Conservation (phyloP, 768 basidiomycete genomes). For the Aureoboletus auriporus region DNA sequence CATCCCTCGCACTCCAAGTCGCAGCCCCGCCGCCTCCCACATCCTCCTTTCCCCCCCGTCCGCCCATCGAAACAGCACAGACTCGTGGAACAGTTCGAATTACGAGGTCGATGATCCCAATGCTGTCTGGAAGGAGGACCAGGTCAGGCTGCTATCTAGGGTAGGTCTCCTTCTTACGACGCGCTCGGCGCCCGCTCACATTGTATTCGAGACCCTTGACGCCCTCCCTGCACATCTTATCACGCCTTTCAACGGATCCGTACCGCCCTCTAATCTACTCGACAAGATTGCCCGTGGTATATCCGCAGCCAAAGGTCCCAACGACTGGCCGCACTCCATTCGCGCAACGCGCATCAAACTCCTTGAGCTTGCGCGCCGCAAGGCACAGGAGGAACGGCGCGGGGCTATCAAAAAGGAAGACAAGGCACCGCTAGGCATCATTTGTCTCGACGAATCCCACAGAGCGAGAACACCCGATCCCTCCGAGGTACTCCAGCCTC, state of each 20-base stretch:
- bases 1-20: constrained; percentile 58
- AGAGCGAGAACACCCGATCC: constrained; percentile 25
- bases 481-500: constrained; percentile 41
- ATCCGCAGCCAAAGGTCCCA: constrained; percentile 65
- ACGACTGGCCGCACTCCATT: constrained; percentile 80
- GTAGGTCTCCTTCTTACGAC: constrained; percentile 35
- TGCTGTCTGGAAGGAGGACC: constrained; percentile 73
- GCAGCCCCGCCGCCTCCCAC: constrained; percentile 51
- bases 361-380: constrained; percentile 68
- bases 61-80: constrained; percentile 59
- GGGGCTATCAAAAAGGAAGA: constrained; percentile 48
- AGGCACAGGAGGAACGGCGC: constrained; percentile 51
- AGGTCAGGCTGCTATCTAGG: constrained; percentile 61
- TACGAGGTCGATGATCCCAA: constrained; percentile 57
- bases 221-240: constrained; percentile 79
- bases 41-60: constrained; percentile 44
- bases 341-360: constrained; percentile 81
- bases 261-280: constrained; percentile 81
- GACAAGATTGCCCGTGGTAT: constrained; percentile 84
- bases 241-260: constrained; percentile 80
- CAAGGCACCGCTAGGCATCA: constrained; percentile 15
- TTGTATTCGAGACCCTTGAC: constrained; percentile 58
- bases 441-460: constrained; percentile 6
- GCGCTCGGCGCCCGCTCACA: constrained; percentile 2
- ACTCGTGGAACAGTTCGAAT: constrained; percentile 84